A percentile compares a stretch with the other conserved stretches of the same genome.
These are phyloP conservation scores for Ustilago cynodontis DNA, from an alignment of 1,284 basidiomycete genomes.

Conservation along the genomic window DNA sequence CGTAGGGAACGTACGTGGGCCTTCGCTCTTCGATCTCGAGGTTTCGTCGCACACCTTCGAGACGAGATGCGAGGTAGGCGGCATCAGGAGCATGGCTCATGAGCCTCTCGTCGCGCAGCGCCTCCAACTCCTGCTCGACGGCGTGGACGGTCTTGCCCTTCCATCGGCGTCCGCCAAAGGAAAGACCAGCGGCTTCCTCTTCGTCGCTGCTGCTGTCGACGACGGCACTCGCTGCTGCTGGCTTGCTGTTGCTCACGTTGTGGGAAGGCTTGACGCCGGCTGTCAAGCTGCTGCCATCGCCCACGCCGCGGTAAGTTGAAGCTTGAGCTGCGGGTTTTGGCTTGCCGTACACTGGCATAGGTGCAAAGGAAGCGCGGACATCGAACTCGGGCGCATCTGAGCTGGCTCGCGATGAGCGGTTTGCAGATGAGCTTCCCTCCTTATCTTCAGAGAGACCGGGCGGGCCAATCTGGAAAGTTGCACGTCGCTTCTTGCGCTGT, in stretches of 20 bases:
- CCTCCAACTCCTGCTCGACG: constrained; percentile 64
- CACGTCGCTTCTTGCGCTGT: constrained; percentile 38
- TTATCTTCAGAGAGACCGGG: constrained; percentile 47
- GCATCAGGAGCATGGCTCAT: constrained; percentile 66
- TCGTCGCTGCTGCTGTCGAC: constrained; percentile 33
- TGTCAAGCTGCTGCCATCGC: constrained; percentile 7
- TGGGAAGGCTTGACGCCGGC: constrained; percentile 1
- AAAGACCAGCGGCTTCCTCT: constrained; percentile 44
- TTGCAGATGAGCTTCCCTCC: constrained; percentile 14
- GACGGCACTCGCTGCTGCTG: neutral
- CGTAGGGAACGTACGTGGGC: constrained; percentile 51
- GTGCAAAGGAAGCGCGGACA: constrained; percentile 59
- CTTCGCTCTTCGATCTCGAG: constrained; percentile 56
- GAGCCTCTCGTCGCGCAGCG: constrained; percentile 54
- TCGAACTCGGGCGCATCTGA: constrained; percentile 53
- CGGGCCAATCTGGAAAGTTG: constrained; percentile 50
- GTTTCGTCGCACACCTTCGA: constrained; percentile 59
- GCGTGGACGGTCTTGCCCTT: constrained; percentile 66
- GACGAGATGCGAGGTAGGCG: constrained; percentile 59
- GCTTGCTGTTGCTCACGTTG: neutral
- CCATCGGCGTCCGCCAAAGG: constrained; percentile 55
- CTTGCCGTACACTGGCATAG: constrained; percentile 50
- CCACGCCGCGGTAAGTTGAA: constrained; percentile 23
- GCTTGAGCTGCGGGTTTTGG: constrained; percentile 13
- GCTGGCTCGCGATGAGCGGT: constrained; percentile 31